Evolutionary conservation across 768 basidiomycete species (phyloP).

Genomic region (Phaffia australis): DNA sequence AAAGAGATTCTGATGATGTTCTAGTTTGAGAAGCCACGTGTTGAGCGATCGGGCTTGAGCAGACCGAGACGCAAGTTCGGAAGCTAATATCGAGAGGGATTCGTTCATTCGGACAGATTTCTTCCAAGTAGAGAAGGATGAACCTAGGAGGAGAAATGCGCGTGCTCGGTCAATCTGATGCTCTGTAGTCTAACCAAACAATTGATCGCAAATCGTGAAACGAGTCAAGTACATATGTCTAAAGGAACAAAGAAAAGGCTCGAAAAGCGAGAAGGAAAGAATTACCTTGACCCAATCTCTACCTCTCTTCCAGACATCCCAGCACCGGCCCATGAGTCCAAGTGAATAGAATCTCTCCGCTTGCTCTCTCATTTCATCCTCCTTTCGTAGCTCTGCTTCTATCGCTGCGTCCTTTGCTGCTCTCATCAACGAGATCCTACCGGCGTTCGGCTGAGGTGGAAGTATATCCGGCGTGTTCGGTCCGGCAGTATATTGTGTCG

Average conservation of each 20-base stretch:
- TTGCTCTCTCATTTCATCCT: slow-evolving; percentile 44
- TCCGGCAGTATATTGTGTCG: not conserved
- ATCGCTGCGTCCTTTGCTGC: slow-evolving; percentile 16
- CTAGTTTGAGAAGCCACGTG: not conserved
- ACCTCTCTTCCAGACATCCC: slow-evolving; percentile 63
- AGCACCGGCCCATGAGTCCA: slow-evolving; percentile 56
- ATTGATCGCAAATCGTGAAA: not conserved
- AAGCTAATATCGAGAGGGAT: slow-evolving; percentile 43
- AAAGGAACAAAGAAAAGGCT: slow-evolving; percentile 9
- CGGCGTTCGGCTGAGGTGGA: not conserved
- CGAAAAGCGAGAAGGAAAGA: slow-evolving; percentile 28
- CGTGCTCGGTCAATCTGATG: slow-evolving; percentile 60
- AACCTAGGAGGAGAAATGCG: slow-evolving; percentile 53
- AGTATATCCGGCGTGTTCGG: not conserved
- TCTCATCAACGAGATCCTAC: slow-evolving; percentile 13
- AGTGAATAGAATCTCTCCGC: slow-evolving; percentile 60
- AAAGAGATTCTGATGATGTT: not conserved
- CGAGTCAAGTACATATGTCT: slow-evolving; percentile 17
- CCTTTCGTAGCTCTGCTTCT: slow-evolving; percentile 22
- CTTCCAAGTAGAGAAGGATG: slow-evolving; percentile 55
- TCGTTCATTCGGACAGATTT: slow-evolving; percentile 38
- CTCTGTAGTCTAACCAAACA: slow-evolving; percentile 51
- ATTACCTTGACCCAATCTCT: slow-evolving; percentile 64
- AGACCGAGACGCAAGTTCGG: slow-evolving; percentile 43
- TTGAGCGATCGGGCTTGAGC: slow-evolving; percentile 11